phyloP scores from a whole-genome alignment of 2,329 filamentous ascomycete genomes.

The Pseudogymnoascus sp. region DNA sequence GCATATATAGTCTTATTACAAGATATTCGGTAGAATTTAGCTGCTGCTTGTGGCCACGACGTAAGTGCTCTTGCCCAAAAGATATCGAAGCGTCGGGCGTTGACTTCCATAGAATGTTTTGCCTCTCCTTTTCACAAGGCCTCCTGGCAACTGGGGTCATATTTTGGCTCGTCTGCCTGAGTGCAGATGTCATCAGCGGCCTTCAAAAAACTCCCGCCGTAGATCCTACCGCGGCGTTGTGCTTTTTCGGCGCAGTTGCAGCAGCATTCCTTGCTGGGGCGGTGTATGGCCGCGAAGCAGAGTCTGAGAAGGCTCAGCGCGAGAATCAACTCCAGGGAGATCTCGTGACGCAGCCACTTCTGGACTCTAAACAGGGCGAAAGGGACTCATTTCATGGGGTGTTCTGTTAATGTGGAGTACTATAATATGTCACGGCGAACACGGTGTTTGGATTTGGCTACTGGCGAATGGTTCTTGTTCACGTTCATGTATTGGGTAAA shows the following conservation, averaged over 20 bases:
- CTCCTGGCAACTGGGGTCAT: not conserved
- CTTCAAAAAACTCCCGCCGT: not conserved
- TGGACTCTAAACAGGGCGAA: not conserved
- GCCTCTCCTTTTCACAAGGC: not conserved
- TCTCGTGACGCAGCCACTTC: not conserved
- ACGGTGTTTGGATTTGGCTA: not conserved
- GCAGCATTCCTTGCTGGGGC: not conserved
- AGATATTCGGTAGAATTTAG: not conserved
- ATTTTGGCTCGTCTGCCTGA: not conserved
- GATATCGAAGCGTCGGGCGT: not conserved
- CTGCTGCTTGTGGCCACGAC: not conserved
- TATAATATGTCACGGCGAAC: not conserved
- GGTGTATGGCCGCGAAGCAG: not conserved
- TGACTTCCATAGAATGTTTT: not conserved
- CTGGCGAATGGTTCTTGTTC: not conserved
- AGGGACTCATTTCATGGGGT: not conserved
- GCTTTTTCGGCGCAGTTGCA: not conserved
- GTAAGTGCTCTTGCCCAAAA: not conserved
- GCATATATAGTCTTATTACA: not conserved
- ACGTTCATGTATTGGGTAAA: not conserved
- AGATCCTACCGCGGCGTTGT: not conserved
- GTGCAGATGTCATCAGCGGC: not conserved
- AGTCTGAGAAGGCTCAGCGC: not conserved
- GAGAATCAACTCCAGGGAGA: not conserved
- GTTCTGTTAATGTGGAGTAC: not conserved